Percentiles rank a stretch among this genome's conserved stretches.
Conservation (phyloP, 495 filamentous ascomycete species). For the Thozetella sp. region DNA sequence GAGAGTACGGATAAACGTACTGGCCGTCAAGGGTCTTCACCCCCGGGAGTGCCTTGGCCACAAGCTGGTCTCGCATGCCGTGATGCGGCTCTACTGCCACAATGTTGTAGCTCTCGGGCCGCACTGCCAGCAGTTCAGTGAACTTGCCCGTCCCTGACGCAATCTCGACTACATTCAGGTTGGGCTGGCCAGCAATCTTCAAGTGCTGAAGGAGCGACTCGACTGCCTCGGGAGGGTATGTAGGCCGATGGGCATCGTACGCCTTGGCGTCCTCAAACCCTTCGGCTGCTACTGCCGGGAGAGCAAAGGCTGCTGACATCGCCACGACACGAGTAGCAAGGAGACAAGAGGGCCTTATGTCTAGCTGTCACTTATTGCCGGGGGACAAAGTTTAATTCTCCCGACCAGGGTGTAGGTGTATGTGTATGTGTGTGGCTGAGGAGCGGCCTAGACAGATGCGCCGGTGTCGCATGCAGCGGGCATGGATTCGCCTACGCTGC, state of each 20-base stretch:
- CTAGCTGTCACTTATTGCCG: no score
- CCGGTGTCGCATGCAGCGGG: no score
- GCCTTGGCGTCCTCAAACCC: constrained; percentile 58
- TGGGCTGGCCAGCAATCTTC: constrained; percentile 34
- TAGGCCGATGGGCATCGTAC: constrained; percentile 65
- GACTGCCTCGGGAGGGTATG: constrained; percentile 57
- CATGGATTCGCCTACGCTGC: no score
- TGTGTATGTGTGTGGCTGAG: no score
- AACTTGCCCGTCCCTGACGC: constrained; percentile 70
- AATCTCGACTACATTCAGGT: constrained; percentile 59
- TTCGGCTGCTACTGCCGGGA: constrained; percentile 26
- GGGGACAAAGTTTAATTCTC: no score
- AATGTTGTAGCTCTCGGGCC: constrained; percentile 55
- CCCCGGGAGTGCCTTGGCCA: constrained; percentile 47
- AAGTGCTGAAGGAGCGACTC: constrained; percentile 51
- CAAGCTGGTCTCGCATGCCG: constrained; percentile 59
- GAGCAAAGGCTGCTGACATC: constrained; percentile 18
- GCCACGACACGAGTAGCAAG: neutral
- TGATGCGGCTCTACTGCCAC: constrained; percentile 65
- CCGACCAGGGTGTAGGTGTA: no score
- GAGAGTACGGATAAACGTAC: neutral
- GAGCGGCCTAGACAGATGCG: no score
- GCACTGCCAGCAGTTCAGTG: constrained; percentile 55
- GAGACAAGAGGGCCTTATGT: neutral
- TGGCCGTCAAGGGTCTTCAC: constrained; percentile 55